Evolutionary conservation across 441 rosid genomes (phyloP).

Genomic region (Breynia disticha): DNA sequence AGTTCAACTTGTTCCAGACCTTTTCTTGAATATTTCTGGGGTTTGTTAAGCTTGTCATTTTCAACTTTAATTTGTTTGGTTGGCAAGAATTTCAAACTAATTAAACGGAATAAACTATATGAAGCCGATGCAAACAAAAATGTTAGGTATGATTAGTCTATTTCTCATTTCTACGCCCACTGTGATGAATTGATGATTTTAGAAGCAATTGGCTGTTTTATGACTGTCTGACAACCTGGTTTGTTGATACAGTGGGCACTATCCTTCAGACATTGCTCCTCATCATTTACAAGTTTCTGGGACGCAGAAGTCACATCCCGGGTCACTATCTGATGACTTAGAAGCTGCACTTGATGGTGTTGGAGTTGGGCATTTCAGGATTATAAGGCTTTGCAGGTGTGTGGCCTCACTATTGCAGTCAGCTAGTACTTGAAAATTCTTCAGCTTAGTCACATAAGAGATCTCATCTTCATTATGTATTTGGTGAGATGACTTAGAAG

Average conservation of each 20-base stretch:
- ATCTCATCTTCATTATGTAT: too few species aligned
- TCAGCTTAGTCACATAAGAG: too few species aligned
- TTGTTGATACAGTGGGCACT: constrained; percentile 48
- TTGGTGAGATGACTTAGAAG: constrained; percentile 24
- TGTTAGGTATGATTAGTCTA: not conserved
- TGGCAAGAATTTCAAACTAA: not conserved
- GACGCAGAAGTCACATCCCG: constrained; percentile 12
- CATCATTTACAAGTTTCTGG: constrained; percentile 21
- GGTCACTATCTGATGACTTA: constrained; percentile 27
- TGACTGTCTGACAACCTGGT: constrained; percentile 3
- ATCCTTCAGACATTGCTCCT: constrained; percentile 53
- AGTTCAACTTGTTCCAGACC: too few species aligned
- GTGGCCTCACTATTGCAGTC: constrained; percentile 36
- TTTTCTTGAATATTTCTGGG: too few species aligned
- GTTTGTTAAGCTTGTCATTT: not conserved
- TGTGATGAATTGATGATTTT: not conserved
- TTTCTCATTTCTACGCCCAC: not conserved
- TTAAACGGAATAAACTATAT: not conserved
- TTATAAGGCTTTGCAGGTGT: constrained; percentile 48
- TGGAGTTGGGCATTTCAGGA: constrained; percentile 45
- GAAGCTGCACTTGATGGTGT: constrained; percentile 32
- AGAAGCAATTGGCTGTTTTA: not conserved
- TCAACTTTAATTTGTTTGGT: not conserved
- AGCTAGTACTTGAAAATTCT: constrained; percentile 16
- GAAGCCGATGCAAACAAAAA: not conserved